Conservation (phyloP, 2,329 filamentous ascomycete genomes). For the Colletotrichum cereale region DNA sequence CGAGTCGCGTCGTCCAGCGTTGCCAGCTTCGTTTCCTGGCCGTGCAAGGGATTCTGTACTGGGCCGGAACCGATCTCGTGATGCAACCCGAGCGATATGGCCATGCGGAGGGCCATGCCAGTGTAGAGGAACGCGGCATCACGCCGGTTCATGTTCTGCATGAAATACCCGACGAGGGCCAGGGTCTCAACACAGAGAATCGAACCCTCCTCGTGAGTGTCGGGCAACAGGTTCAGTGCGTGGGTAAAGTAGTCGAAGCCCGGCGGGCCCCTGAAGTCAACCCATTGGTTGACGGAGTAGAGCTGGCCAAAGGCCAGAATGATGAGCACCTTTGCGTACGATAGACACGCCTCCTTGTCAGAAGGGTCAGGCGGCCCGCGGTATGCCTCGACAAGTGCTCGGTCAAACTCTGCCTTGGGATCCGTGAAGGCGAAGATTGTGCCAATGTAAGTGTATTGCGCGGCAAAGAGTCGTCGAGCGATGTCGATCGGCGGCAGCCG, state of each 20-base stretch:
- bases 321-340: conserved; percentile 64
- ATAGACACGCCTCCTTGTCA: conserved; percentile 61
- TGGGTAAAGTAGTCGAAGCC: conserved; percentile 68
- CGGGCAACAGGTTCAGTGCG: conserved; percentile 64
- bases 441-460: conserved; percentile 68
- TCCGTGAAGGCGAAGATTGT: conserved; percentile 68
- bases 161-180: conserved; percentile 66
- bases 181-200: conserved; percentile 67
- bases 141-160: conserved; percentile 68
- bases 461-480: conserved; percentile 62
- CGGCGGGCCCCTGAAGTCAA: conserved; percentile 63
- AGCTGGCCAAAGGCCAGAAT: conserved; percentile 68
- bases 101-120: conserved; percentile 67
- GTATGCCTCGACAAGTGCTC: conserved; percentile 59
- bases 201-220: conserved; percentile 67
- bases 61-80: conserved; percentile 57
- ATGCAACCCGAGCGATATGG: conserved; percentile 67
- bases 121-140: conserved; percentile 68
- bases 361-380: conserved; percentile 54
- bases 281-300: conserved; percentile 69
- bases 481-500: conserved; percentile 63
- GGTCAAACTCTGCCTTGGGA: conserved; percentile 58
- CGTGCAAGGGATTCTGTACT: conserved; percentile 2
- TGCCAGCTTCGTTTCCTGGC: conserved; percentile 14
- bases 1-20: conserved; percentile 41